These are phyloP conservation scores for Cyphellophora attinorum DNA, from an alignment of 2,329 filamentous ascomycete genomes.

Conservation along the genomic window DNA sequence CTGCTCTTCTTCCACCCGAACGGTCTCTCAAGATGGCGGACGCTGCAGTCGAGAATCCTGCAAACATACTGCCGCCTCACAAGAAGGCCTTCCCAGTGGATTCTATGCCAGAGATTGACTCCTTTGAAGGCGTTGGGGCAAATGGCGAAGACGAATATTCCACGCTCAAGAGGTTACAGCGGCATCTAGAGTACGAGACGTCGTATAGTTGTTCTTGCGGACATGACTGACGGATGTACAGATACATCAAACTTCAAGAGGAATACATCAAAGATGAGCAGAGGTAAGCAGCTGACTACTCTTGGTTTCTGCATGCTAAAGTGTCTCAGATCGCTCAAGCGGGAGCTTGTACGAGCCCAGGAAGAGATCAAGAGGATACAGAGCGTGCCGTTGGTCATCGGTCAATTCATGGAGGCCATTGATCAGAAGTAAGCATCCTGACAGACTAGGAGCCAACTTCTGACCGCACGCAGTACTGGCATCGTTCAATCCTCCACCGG, in stretches of 20 bases:
- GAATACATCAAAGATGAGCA: slow-evolving; percentile 99
- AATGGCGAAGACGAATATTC: slow-evolving; percentile 90
- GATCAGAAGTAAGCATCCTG: slow-evolving; percentile 76
- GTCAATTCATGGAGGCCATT: slow-evolving; percentile 99
- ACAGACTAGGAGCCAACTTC: background rate
- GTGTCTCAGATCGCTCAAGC: slow-evolving; percentile 70
- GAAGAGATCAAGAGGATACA: slow-evolving; percentile 99
- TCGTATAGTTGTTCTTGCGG: no score
- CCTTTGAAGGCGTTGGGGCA: slow-evolving; percentile 70
- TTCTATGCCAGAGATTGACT: slow-evolving; percentile 81
- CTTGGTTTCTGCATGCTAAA: no score
- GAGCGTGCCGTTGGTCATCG: slow-evolving; percentile 93
- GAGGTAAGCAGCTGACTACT: slow-evolving; percentile 46
- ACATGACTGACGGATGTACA: no score
- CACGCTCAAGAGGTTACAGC: slow-evolving; percentile 89
- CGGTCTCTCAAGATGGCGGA: slow-evolving; percentile 59
- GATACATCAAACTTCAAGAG: slow-evolving; percentile 94
- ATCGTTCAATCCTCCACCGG: slow-evolving; percentile 98
- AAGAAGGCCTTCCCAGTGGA: slow-evolving; percentile 68
- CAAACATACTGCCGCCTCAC: slow-evolving; percentile 63
- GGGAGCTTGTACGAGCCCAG: slow-evolving; percentile 91
- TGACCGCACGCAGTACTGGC: slow-evolving; percentile 58
- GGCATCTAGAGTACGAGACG: slow-evolving; percentile 86
- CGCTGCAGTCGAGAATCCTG: slow-evolving; percentile 72
- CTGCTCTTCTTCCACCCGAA: no score